Base-by-base conservation (phyloP, 2,329 filamentous ascomycete species). In the Ceratocystis destructans region DNA sequence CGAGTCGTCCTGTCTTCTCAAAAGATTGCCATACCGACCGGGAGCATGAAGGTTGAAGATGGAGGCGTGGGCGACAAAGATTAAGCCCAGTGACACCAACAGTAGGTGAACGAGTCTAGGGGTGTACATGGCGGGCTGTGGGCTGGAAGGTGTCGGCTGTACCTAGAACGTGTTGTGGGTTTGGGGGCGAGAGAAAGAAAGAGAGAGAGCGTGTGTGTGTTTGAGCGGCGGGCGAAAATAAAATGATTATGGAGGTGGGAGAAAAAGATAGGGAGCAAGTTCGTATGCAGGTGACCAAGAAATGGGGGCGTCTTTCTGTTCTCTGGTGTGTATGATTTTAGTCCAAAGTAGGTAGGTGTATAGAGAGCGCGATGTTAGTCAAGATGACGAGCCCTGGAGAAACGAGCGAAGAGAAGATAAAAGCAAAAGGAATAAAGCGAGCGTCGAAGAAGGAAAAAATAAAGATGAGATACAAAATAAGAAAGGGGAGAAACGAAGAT, bases 51-150 rank as follows among this genome's bases (percentile, higher is more conserved):
- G 41, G 69, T 75, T 69, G 68, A 73, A 67, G 70, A 71, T 72
- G 33, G 73, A 72, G 64, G 76, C 81, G 70, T 82, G 79, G 57
- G 78, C 78, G 46, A 79, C 74, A 59, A 75, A 76, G 65, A 78
- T 69, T 67, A 80, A 72, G 55, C 79, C 79, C 64, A 83, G 74
- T 55, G 78, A 79, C 70, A 81, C 73, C 69, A 82, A 71, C 66
- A 83, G 73, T 68, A 83, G 72, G 71, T 78, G 75, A 44, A 82
- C 68, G 62, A 79, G 70, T 67, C 76, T 77, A 65, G 74, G 74
- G 33, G 77, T 73, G 71, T 79, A 79, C 82, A 84, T 84, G 66
- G 64, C 75, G 72, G n/a, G 37, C 12, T 41, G 37, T 41, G 37
- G 37, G 37, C 37, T 41, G 10, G 15, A 41, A 41, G 10, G 10